Conservation (phyloP, 2,329 filamentous ascomycete genomes). For the Fusarium verticillioides region DNA sequence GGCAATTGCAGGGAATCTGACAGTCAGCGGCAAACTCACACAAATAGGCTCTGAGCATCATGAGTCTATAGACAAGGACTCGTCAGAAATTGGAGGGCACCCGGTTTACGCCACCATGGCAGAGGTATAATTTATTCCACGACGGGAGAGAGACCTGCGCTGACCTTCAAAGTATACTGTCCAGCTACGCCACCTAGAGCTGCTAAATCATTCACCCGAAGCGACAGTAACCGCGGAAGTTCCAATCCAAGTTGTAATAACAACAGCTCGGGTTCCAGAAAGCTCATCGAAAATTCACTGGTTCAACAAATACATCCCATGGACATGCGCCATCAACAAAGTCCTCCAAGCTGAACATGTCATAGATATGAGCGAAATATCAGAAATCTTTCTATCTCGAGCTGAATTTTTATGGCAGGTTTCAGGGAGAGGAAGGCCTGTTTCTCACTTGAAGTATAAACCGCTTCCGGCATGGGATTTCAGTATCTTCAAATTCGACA, state of each 20-base stretch:
- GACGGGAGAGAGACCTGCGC: accelerated
- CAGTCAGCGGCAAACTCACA: background rate
- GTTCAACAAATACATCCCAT: accelerated
- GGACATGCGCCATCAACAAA: background rate
- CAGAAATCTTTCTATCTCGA: no score
- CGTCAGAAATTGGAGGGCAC: accelerated
- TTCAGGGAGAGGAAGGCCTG: accelerated
- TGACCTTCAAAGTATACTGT: background rate
- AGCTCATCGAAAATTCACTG: accelerated
- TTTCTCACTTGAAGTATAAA: accelerated
- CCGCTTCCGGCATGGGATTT: background rate
- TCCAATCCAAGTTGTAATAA: background rate
- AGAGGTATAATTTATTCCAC: background rate
- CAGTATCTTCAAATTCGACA: accelerated
- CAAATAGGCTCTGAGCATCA: background rate
- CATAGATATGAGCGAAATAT: background rate
- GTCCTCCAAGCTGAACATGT: background rate
- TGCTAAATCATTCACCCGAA: no score
- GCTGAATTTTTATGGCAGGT: accelerated
- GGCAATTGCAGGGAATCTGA: background rate
- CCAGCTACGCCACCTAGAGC: background rate
- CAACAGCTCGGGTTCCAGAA: background rate
- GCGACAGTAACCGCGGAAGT: accelerated
- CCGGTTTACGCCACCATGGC: background rate
- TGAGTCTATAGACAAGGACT: background rate